phyloP scores from a whole-genome alignment of 163 green algal species.

The Volvox carteri region DNA sequence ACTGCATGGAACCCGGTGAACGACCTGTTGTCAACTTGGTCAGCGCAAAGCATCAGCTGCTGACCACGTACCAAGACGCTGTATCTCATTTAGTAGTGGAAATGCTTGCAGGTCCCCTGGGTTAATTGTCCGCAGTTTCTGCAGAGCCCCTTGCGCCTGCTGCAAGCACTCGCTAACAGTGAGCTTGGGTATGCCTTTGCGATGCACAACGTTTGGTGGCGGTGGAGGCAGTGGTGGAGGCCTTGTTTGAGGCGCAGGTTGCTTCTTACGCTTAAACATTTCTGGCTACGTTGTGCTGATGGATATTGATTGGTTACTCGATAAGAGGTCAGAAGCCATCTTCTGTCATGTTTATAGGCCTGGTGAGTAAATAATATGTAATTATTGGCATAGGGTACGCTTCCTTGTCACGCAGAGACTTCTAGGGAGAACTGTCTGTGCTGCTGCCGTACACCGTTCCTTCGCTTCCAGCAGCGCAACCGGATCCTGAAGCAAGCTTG shows the following conservation, averaged over 20 bases:
- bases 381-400: too few species aligned
- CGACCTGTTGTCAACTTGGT: not conserved
- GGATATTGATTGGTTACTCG: too few species aligned
- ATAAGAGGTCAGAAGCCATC: not conserved
- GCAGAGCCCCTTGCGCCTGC: constrained; percentile 12
- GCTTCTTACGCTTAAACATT: constrained; percentile 37
- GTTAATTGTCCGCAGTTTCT: not conserved
- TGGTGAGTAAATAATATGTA: too few species aligned
- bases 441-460: too few species aligned
- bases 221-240: not conserved
- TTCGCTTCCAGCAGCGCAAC: too few species aligned
- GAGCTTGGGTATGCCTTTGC: not conserved
- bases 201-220: not conserved
- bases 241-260: not conserved
- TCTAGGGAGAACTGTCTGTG: too few species aligned
- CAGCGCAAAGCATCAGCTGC: not conserved
- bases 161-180: constrained; percentile 25
- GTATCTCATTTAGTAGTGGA: constrained; percentile 39
- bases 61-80: constrained; percentile 21
- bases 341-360: not conserved
- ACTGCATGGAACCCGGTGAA: not conserved
- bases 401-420: too few species aligned
- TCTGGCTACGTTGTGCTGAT: too few species aligned
- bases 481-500: too few species aligned
- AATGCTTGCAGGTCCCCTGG: constrained; percentile 44